Conservation (phyloP, 306 rosid species). For the Cyclanthera cordifolia region DNA sequence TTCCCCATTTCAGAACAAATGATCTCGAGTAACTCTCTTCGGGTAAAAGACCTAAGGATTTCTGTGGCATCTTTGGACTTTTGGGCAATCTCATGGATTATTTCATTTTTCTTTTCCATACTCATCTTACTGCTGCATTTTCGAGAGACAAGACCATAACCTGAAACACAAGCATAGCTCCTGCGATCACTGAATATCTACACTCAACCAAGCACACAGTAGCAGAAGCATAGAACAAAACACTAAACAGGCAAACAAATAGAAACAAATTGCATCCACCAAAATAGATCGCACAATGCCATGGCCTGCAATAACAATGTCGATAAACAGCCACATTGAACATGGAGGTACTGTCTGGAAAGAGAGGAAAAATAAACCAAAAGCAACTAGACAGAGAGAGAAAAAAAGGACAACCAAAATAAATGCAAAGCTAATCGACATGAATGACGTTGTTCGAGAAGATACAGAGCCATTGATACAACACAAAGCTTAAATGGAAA, state of each 20-base stretch:
- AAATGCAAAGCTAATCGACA: constrained; percentile 3
- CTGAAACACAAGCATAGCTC: constrained; percentile 23
- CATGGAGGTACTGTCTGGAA: not conserved
- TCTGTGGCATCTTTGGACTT: constrained; percentile 52
- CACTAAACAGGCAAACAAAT: not conserved
- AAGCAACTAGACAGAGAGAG: not conserved
- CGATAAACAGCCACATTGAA: constrained; percentile 5
- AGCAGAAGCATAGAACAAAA: constrained; percentile 1
- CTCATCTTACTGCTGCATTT: constrained; percentile 42
- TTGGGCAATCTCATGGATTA: constrained; percentile 52
- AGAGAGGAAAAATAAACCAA: not conserved
- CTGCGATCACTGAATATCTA: not conserved
- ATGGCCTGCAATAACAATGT: not conserved
- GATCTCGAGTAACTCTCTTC: constrained; percentile 66
- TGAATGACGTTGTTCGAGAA: constrained; percentile 11
- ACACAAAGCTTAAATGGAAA: not conserved
- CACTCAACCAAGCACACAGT: not conserved
- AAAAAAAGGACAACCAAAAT: not conserved
- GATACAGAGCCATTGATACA: not conserved
- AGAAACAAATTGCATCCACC: not conserved
- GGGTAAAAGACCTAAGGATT: constrained; percentile 57
- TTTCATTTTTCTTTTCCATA: constrained; percentile 53
- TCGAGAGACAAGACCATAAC: constrained; percentile 46
- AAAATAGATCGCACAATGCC: not conserved
- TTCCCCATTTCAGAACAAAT: constrained; percentile 81